phyloP scores from a whole-genome alignment of 352 stramenopile genomes.

The Globisporangium splendens region DNA sequence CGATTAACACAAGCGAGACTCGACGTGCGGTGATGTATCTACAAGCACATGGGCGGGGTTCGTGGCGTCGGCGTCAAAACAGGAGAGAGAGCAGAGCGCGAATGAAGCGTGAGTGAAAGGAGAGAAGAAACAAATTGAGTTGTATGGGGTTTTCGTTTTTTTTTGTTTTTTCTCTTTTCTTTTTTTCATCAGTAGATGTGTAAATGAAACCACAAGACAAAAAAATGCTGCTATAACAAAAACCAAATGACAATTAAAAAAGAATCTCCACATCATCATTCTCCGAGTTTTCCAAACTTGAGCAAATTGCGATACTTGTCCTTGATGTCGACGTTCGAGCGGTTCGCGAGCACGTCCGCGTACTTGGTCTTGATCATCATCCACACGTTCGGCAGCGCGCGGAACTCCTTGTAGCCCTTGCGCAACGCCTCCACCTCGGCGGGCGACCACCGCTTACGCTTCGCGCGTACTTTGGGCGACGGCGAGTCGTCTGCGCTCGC shows the following conservation, averaged over 20 bases:
- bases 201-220: not conserved
- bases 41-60: not conserved
- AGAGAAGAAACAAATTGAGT: slow-evolving; percentile 1
- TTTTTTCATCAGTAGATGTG: slow-evolving; percentile 5
- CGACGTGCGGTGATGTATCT: too few relatives aligned
- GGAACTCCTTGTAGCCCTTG: slow-evolving; percentile 54
- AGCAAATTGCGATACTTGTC: slow-evolving; percentile 82
- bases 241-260: not conserved
- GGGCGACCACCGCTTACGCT: slow-evolving; percentile 44
- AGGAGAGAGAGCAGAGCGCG: not conserved
- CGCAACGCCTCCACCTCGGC: slow-evolving; percentile 56
- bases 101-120: not conserved
- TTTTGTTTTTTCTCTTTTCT: slow-evolving; percentile 8
- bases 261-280: slow-evolving; percentile 3
- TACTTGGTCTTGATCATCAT: slow-evolving; percentile 65
- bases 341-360: slow-evolving; percentile 33
- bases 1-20: too few relatives aligned
- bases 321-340: slow-evolving; percentile 78
- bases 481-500: not conserved
- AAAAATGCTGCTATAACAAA: slow-evolving; percentile 13
- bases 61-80: not conserved
- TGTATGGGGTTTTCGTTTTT: slow-evolving; percentile 11
- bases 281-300: slow-evolving; percentile 34
- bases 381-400: slow-evolving; percentile 53
- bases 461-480: slow-evolving; percentile 15